Evolutionary conservation across 306 rosid species (phyloP), one percentile per base, ranked within the genome.

Genomic region (Quercus glauca): DNA sequence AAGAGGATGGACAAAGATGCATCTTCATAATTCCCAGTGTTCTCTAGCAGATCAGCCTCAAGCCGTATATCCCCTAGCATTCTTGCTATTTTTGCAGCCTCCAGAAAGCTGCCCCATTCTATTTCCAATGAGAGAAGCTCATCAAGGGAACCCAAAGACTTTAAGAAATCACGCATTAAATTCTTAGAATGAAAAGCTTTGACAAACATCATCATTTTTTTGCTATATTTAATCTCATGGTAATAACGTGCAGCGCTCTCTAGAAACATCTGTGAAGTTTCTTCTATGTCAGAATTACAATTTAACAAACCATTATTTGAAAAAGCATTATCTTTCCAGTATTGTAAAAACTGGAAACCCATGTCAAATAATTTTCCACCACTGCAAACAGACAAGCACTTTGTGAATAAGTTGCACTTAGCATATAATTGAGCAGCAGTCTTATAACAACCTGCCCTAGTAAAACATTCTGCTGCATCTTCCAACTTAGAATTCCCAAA

Each of bases 161-260:
- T 75, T 82, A 92, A 88, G 86, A 92, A 92, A 64, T 71, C 65
- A 18, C 96, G 91, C 81, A 82, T 86, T 69, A 55, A 74, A 67
- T 80, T 84, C 68, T 87, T 73, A 0, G 96, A 78, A 64, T 68
- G 80, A 80, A 92, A 92, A 69, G 90, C 94, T 80, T 82, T 82
- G 41, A 92, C 91, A 88, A 86, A 89, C 57, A 82, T 89, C 93
- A 90, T 82, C 97, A 92, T 90, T 26, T 88, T 83, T 71, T 72
- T 86, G 55, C 9, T 63, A 74, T 90, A 93, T 55, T 80, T 83
- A 31, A 41, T 41, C 31, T 70, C 60, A 74, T 81, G 74, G 64
- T 87, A 90, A 80, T 86, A 86, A 19, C 56, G 68, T 26, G 97
- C 97, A 73, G 93, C 89, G 55, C 51, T 80, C 81, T 88, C 91